These are phyloP conservation scores for Neurospora sp. DNA, from an alignment of 495 filamentous ascomycete genomes.

Conservation along the genomic window DNA sequence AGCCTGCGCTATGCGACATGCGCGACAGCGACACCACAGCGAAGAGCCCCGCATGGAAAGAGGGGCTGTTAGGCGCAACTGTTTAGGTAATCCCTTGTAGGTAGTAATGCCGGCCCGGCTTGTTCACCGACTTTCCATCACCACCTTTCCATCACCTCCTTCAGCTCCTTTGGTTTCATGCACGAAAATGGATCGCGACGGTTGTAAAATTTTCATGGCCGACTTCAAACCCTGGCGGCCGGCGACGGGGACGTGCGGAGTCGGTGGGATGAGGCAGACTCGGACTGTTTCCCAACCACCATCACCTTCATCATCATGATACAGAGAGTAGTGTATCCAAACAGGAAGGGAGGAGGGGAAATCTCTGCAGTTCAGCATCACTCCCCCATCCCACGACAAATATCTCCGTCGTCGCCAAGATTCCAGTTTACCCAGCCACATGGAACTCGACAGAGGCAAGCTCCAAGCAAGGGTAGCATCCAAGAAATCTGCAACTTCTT, in stretches of 20 bases:
- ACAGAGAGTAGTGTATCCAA: background rate
- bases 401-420: background rate
- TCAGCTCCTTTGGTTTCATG: background rate
- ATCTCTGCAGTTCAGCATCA: background rate
- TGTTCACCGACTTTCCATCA: background rate
- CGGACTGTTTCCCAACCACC: background rate
- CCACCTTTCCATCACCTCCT: background rate
- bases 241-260: background rate
- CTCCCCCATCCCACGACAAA: background rate
- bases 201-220: background rate
- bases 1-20: background rate
- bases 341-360: no score
- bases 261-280: background rate
- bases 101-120: background rate
- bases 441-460: background rate
- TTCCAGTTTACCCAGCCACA: background rate
- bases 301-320: background rate
- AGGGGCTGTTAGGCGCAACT: background rate
- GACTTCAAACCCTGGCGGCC: background rate
- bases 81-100: background rate
- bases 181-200: background rate
- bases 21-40: background rate
- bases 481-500: background rate
- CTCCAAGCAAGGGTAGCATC: background rate
- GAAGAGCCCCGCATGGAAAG: background rate